Percentiles rank a stretch among this genome's conserved stretches.
Evolutionary conservation across 768 basidiomycete species (phyloP).

Genomic region (Boletellus emodensis): DNA sequence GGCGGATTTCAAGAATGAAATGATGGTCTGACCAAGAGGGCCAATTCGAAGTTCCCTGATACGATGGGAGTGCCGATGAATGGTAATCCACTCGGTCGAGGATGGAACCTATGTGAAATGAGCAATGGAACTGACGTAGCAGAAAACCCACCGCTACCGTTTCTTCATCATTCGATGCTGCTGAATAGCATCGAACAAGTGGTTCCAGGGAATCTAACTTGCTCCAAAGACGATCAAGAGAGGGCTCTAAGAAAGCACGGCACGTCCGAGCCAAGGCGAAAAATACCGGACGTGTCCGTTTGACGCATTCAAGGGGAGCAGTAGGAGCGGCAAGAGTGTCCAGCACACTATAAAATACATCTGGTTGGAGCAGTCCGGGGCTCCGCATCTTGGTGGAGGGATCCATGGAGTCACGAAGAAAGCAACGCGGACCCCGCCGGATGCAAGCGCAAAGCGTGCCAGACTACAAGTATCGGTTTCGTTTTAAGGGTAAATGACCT

Average conservation of each 20-base stretch:
- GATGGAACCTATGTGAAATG: neutral
- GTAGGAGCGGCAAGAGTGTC: neutral
- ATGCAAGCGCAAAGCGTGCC: too few species aligned
- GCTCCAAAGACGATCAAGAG: constrained; percentile 3
- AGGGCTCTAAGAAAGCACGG: neutral
- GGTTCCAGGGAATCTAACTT: neutral
- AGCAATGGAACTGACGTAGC: neutral
- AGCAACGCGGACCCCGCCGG: too few species aligned
- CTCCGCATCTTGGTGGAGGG: too few species aligned
- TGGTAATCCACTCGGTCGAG: neutral
- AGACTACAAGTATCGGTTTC: too few species aligned
- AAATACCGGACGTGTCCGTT: neutral
- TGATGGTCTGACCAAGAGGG: neutral
- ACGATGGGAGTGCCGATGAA: constrained; percentile 3
- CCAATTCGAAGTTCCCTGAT: neutral
- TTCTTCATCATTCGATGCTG: neutral
- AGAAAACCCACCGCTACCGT: neutral
- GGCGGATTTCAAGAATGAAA: neutral
- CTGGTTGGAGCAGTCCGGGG: neutral
- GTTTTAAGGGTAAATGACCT: too few species aligned
- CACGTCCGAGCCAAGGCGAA: neutral
- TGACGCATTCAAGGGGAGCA: too few species aligned
- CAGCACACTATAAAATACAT: neutral
- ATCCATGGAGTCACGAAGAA: too few species aligned
- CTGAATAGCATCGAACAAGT: neutral